A percentile compares a stretch with the other conserved stretches of the same genome.
Evolutionary conservation across 371 early-diverging fungal genomes (phyloP).

Genomic region (Choanephora cucurbitarum): DNA sequence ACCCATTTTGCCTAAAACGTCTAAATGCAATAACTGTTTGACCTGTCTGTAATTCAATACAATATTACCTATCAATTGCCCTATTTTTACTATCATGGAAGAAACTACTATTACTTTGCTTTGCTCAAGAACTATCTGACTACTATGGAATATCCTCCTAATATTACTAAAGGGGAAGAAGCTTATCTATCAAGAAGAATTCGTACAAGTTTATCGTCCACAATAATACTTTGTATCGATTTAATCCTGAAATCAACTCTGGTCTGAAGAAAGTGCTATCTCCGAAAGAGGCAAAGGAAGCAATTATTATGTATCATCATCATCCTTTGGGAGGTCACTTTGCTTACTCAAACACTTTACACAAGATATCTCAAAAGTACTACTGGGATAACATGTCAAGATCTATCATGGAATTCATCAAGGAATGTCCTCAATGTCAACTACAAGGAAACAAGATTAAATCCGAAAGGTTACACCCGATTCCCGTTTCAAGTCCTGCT

Average conservation of each 20-base stretch:
- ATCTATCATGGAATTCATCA: neutral
- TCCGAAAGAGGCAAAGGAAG: neutral
- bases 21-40: too few species aligned
- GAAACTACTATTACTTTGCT: neutral
- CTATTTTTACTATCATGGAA: neutral
- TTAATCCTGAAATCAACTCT: neutral
- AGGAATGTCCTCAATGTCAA: constrained; percentile 2
- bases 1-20: too few species aligned
- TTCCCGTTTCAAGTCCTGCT: neutral
- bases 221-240: neutral
- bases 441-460: neutral
- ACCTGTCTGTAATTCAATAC: too few species aligned
- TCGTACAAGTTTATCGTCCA: constrained; percentile 1
- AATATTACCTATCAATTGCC: too few species aligned
- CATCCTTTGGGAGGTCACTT: neutral
- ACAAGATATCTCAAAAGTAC: neutral
- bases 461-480: neutral
- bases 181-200: neutral
- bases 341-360: neutral
- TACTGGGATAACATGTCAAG: constrained; percentile 1
- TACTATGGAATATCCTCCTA: neutral
- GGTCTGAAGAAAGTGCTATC: neutral
- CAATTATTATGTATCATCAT: neutral
- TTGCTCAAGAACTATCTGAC: neutral
- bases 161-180: neutral